phyloP scores from a whole-genome alignment of 345 rosid genomes.

The Aegle marmelos region DNA sequence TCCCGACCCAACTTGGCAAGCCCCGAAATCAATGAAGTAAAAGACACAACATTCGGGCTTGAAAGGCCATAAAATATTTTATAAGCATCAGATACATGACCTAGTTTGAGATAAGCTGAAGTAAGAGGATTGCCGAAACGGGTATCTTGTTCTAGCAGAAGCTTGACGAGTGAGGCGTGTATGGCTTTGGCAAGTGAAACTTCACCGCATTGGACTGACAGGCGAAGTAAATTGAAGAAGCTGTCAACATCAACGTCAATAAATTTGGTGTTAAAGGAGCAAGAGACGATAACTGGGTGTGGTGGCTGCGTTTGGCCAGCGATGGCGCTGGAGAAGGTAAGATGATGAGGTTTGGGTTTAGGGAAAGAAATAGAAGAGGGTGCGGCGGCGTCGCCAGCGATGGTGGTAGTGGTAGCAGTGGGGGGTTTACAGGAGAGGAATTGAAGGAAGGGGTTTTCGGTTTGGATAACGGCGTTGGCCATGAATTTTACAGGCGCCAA shows the following conservation, averaged over 20 bases:
- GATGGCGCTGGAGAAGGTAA: slow-evolving; percentile 21
- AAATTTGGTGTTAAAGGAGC: not conserved
- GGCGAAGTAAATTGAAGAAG: slow-evolving; percentile 43
- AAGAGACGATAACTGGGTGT: slow-evolving; percentile 16
- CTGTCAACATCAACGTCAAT: slow-evolving; percentile 22
- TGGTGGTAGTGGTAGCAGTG: not conserved
- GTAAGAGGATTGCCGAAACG: slow-evolving; percentile 51
- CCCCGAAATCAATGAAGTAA: slow-evolving; percentile 58
- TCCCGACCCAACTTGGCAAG: slow-evolving; percentile 53
- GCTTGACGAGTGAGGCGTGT: slow-evolving; percentile 61
- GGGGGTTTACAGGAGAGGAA: not conserved
- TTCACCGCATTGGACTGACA: slow-evolving; percentile 47
- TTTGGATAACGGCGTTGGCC: slow-evolving; percentile 31
- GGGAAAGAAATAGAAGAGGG: slow-evolving; percentile 15
- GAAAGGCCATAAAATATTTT: slow-evolving; percentile 45
- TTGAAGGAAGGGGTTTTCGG: slow-evolving; percentile 22
- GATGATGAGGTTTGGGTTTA: slow-evolving; percentile 18
- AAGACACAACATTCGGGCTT: slow-evolving; percentile 66
- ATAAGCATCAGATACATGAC: slow-evolving; percentile 46
- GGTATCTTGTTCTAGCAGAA: slow-evolving; percentile 33
- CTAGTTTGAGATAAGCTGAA: slow-evolving; percentile 62
- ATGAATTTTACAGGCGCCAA: not conserved
- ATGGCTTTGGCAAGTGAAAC: slow-evolving; percentile 49
- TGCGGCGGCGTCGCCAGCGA: not conserved
- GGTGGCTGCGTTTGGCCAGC: not conserved